Conservation (phyloP, 2,329 filamentous ascomycete genomes). For the Neonectria hederae region DNA sequence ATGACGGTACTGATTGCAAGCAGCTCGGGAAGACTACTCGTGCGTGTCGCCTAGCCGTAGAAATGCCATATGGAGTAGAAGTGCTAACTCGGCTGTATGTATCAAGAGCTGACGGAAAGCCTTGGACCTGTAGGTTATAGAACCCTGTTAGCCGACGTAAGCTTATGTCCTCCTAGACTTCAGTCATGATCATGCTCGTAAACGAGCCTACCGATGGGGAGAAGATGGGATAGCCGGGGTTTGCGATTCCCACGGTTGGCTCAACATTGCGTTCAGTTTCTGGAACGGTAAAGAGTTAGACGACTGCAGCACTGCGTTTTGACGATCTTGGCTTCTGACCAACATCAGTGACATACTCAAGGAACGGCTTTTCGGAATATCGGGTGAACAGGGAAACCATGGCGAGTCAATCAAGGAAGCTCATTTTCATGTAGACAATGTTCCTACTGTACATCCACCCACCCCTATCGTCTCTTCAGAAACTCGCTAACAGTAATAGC, state of each 20-base stretch:
- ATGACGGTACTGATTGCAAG: neutral
- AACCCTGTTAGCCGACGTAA: slow-evolving; percentile 11
- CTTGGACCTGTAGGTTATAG: slow-evolving; percentile 79
- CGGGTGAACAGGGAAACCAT: slow-evolving; percentile 96
- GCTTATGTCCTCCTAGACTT: slow-evolving; percentile 72
- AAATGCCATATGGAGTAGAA: neutral
- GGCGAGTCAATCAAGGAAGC: slow-evolving; percentile 97
- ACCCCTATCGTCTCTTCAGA: neutral
- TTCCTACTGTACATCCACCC: slow-evolving; percentile 63
- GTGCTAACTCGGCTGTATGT: neutral
- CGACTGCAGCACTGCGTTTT: neutral
- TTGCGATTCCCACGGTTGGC: slow-evolving; percentile 85
- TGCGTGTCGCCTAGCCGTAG: neutral
- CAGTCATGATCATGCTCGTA: slow-evolving; percentile 89
- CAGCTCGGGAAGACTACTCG: slow-evolving; percentile 86
- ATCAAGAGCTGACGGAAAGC: slow-evolving; percentile 80
- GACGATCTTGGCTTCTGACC: slow-evolving; percentile 50
- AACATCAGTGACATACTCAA: slow-evolving; percentile 82
- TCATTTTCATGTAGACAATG: slow-evolving; percentile 96
- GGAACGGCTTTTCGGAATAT: slow-evolving; percentile 92
- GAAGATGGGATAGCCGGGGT: slow-evolving; percentile 97
- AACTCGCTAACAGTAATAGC: slow-evolving; percentile 58
- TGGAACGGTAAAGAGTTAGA: slow-evolving; percentile 95
- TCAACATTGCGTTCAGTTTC: slow-evolving; percentile 95
- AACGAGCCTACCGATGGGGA: slow-evolving; percentile 91